These are phyloP conservation scores for Penicillium sp. DNA, from an alignment of 2,329 filamentous ascomycete species.

Conservation along the genomic window DNA sequence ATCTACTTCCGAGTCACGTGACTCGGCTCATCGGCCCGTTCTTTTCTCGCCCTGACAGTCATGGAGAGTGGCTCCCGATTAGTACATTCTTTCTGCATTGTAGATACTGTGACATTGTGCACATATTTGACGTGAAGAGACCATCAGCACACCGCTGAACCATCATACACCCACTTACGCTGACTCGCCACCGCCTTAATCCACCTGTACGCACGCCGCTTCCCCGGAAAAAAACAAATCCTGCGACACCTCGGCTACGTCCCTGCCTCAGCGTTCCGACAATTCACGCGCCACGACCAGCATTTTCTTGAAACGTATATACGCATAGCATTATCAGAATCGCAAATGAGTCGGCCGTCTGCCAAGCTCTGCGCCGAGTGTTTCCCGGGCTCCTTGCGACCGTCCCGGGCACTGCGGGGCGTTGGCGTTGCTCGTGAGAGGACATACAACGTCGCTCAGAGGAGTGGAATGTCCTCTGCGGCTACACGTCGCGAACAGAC, in stretches of 20 bases:
- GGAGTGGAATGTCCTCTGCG: conserved; percentile 11
- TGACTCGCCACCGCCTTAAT: background rate
- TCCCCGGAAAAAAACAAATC: conserved; percentile 19
- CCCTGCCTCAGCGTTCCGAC: background rate
- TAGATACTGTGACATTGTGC: background rate
- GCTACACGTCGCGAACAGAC: background rate
- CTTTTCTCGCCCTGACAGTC: conserved; percentile 21
- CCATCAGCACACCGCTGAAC: background rate
- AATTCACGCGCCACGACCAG: background rate
- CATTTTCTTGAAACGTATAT: background rate
- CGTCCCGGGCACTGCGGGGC: conserved; percentile 19
- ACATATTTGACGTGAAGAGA: background rate
- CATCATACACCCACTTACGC: background rate
- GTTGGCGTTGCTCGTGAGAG: conserved; percentile 11
- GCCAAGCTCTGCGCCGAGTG: conserved; percentile 32
- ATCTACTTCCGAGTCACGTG: conserved; percentile 23
- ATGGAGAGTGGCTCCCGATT: background rate
- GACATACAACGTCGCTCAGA: conserved; percentile 18
- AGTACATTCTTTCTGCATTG: background rate
- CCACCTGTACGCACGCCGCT: conserved; percentile 1
- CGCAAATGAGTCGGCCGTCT: conserved; percentile 32
- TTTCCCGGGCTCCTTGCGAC: conserved; percentile 27
- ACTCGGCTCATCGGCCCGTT: conserved; percentile 16
- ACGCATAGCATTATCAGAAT: background rate
- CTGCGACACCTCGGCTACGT: conserved; percentile 26